Base-by-base conservation (phyloP, 306 rosid genomes). In the Rosa chinensis region DNA sequence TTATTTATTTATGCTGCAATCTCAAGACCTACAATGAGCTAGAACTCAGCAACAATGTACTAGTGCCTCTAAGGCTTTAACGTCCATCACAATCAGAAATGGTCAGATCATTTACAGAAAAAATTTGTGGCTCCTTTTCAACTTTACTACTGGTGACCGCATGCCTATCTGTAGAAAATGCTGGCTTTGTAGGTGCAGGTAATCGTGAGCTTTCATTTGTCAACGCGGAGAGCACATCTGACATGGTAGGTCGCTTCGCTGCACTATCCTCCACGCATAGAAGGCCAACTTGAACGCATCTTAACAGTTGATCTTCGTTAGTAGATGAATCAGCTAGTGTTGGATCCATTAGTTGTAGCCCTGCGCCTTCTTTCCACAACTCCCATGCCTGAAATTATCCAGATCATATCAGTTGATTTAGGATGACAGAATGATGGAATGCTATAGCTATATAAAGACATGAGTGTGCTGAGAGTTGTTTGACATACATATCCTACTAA, bases 401-500 rank as follows among this genome's bases (percentile, higher is more conserved):
- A 14, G 18, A 14, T 63, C 3, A 63, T 18, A 55, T 7, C 5
- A 23, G 77, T 9, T 58, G 16, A 12, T 74, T 42, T 21, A 45
- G 40, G 42, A 37, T 39, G 10, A 12, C 70, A 21, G 42, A 39
- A 62, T 10, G 0, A 17, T 6, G 6, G 8, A 52, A 52, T 52
- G 17, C 2, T 6, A 1, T 14, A 50, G 8, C 56, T 16, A 14
- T 52, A 5, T 52, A 18, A 52, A 52, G 58, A 5, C 58, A 52
- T 1, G 17, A 52, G 9, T 52, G 5, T 50, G 10, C 7, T 0
- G n/a, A 8, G 21, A 42, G 12, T 52, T 40, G 25, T 44, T 47
- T 43, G 39, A 32, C 83, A 14, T 73, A 81, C 85, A 75, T 86
- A 64, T 75, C 85, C 85, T 14, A 81, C 75, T 66, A 86, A 47